Conservation (phyloP, 2,329 filamentous ascomycete species). For the Xylaria hypoxylon region DNA sequence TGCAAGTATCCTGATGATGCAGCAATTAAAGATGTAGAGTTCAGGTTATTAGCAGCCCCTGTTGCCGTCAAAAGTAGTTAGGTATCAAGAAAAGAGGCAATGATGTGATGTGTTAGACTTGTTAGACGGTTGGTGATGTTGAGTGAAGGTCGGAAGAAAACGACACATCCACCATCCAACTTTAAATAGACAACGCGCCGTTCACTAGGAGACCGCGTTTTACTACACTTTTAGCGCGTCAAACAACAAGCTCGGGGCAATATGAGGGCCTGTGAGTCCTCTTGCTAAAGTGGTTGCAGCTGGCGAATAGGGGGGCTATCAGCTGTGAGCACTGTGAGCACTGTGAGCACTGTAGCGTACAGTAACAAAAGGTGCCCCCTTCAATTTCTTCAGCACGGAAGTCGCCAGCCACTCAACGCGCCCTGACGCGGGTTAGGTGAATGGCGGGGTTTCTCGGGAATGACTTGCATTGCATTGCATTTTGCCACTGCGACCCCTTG, state of each 20-base stretch:
- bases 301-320: too few relatives aligned
- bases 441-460: conserved; percentile 28
- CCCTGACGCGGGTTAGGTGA: conserved; percentile 35
- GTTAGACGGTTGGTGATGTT: conserved; percentile 31
- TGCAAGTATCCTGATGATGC: conserved; percentile 3
- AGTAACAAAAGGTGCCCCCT: too few relatives aligned
- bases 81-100: conserved; percentile 35
- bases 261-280: conserved; percentile 11
- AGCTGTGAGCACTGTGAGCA: neutral
- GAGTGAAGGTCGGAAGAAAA: conserved; percentile 33
- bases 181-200: conserved; percentile 44
- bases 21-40: neutral
- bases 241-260: conserved; percentile 34
- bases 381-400: conserved; percentile 36
- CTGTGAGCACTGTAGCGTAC: too few relatives aligned
- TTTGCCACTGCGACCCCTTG: neutral
- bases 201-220: conserved; percentile 37
- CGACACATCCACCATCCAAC: conserved; percentile 19
- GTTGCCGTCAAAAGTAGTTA: conserved; percentile 17
- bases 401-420: conserved; percentile 44
- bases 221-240: conserved; percentile 35
- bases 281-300: neutral
- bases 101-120: conserved; percentile 5
- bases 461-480: conserved; percentile 28
- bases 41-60: conserved; percentile 20